phyloP scores from a whole-genome alignment of 1,139 yeast species.

The Arxiozyma bovina region DNA sequence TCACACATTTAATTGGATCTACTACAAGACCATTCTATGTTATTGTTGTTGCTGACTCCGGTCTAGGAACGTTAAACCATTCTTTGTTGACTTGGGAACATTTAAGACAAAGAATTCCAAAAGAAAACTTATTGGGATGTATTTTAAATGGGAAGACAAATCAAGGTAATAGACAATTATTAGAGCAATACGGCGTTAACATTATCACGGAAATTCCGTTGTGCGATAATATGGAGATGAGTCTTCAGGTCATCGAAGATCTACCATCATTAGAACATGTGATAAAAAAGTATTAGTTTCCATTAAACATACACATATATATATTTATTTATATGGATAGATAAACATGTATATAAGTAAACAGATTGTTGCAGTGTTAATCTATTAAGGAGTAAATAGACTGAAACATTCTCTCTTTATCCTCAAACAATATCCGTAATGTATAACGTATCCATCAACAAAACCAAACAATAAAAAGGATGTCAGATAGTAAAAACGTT shows the following conservation, averaged over 20 bases:
- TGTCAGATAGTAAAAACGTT: background rate
- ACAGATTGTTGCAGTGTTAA: no score
- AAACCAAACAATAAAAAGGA: background rate
- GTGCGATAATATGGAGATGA: background rate
- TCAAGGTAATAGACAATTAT: constrained; percentile 20
- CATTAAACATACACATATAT: background rate
- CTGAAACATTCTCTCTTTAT: background rate
- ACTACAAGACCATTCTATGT: constrained; percentile 16
- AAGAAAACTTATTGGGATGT: constrained; percentile 20
- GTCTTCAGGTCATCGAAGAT: background rate
- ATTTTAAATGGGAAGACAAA: constrained; percentile 27
- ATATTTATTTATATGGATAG: no score
- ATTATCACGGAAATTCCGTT: constrained; percentile 13
- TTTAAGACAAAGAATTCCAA: constrained; percentile 16
- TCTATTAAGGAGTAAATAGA: no score
- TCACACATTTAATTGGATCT: constrained; percentile 13
- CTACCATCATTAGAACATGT: constrained; percentile 6
- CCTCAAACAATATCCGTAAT: background rate
- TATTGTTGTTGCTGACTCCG: constrained; percentile 30
- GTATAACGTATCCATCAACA: no score
- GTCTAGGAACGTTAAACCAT: constrained; percentile 31
- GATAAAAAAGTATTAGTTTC: background rate
- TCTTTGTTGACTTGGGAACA: constrained; percentile 29
- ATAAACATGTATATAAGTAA: background rate
- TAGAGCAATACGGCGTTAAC: constrained; percentile 15